These are phyloP conservation scores for Coemansia sp. DNA, from an alignment of 192 early-diverging fungal species.

Conservation along the genomic window DNA sequence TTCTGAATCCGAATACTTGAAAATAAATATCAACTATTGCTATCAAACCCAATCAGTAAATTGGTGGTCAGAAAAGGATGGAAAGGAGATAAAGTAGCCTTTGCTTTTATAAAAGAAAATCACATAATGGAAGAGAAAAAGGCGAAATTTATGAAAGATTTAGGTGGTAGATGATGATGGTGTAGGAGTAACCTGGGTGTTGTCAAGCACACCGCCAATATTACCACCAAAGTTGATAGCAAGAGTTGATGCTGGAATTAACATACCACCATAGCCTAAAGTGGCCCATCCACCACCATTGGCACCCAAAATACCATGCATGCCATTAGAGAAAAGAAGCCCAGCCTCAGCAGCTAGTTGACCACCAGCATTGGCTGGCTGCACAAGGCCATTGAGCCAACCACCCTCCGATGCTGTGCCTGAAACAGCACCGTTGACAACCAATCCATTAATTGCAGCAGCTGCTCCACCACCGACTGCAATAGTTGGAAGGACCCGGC, in stretches of 20 bases:
- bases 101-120: too few species aligned
- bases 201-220: conserved; percentile 17
- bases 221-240: conserved; percentile 25
- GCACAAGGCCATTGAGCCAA: conserved; percentile 14
- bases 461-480: conserved; percentile 22
- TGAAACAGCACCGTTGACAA: conserved; percentile 17
- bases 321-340: conserved; percentile 8
- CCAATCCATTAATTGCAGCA: conserved; percentile 10
- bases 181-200: conserved; percentile 16
- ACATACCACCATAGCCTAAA: conserved; percentile 23
- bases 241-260: conserved; percentile 25
- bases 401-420: conserved; percentile 28
- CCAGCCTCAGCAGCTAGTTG: conserved; percentile 13
- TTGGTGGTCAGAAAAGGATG: too few species aligned
- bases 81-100: too few species aligned
- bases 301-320: conserved; percentile 22
- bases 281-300: conserved; percentile 33
- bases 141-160: too few species aligned
- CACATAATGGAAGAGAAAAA: too few species aligned
- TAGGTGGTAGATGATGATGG: not conserved
- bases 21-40: too few species aligned
- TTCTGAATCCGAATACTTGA: too few species aligned
- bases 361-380: conserved; percentile 18
- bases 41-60: too few species aligned
- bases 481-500: conserved; percentile 16